Percentiles rank a stretch among this genome's conserved stretches.
Evolutionary conservation across 352 stramenopile species (phyloP).

Genomic region (Phytophthora brassicae): DNA sequence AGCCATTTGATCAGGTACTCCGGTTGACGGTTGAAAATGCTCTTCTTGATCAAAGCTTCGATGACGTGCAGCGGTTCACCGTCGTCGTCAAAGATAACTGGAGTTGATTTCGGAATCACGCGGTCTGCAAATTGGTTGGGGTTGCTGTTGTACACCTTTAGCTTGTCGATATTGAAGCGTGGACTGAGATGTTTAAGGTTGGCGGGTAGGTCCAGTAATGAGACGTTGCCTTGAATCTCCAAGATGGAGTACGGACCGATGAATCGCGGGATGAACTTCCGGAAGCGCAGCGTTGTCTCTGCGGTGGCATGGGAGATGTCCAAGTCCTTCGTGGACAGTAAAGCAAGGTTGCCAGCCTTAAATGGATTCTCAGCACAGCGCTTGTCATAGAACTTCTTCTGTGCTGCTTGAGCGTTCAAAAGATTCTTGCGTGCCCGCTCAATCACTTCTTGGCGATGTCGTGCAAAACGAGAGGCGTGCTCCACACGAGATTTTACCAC

Average conservation of each 20-base stretch:
- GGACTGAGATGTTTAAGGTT: slow-evolving; percentile 4
- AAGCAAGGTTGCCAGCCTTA: slow-evolving; percentile 2
- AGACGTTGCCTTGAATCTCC: slow-evolving; percentile 10
- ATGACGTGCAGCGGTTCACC: slow-evolving; percentile 4
- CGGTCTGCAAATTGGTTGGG: not conserved
- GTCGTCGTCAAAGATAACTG: slow-evolving; percentile 9
- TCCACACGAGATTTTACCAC: not conserved
- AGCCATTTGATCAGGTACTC: slow-evolving; percentile 16
- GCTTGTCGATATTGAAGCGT: slow-evolving; percentile 17
- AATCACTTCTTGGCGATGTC: slow-evolving; percentile 5
- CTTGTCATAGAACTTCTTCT: slow-evolving; percentile 13
- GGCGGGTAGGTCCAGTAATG: slow-evolving; percentile 3
- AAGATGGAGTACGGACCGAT: not conserved
- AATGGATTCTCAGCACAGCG: not conserved
- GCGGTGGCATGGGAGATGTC: slow-evolving; percentile 8
- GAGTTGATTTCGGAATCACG: slow-evolving; percentile 11
- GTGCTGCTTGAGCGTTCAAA: slow-evolving; percentile 1
- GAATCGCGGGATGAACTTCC: slow-evolving; percentile 7
- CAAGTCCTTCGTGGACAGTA: slow-evolving; percentile 10
- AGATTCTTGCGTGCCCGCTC: not conserved
- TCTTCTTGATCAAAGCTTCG: slow-evolving; percentile 4
- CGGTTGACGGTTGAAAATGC: slow-evolving; percentile 6
- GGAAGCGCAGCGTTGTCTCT: slow-evolving; percentile 1
- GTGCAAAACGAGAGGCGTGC: slow-evolving; percentile 2
- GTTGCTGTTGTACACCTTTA: slow-evolving; percentile 14